These are phyloP conservation scores for Gloeophyllum trabeum DNA, from an alignment of 768 basidiomycete genomes.

Conservation along the genomic window DNA sequence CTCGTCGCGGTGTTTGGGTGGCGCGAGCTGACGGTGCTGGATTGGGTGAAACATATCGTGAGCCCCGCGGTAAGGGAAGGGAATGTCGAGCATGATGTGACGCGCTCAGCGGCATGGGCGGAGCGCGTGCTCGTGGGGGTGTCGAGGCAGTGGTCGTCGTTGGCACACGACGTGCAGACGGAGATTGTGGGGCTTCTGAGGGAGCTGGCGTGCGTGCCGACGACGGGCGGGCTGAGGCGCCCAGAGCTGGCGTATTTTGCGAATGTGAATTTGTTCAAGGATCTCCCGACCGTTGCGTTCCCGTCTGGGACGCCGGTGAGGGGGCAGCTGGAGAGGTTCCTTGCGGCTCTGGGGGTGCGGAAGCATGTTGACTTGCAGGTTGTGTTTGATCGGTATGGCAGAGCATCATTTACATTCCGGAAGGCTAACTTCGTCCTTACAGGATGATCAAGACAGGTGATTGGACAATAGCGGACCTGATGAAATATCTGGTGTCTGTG, in stretches of 20 bases:
- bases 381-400: conserved; percentile 70
- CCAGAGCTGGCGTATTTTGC: conserved; percentile 77
- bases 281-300: conserved; percentile 70
- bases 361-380: conserved; percentile 90
- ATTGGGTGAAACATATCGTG: conserved; percentile 67
- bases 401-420: neutral
- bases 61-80: conserved; percentile 28
- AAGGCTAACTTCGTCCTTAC: neutral
- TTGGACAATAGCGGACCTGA: conserved; percentile 79
- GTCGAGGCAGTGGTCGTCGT: conserved; percentile 60
- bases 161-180: conserved; percentile 33
- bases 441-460: conserved; percentile 87
- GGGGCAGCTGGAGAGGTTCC: conserved; percentile 57
- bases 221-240: conserved; percentile 52
- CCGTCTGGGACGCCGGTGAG: conserved; percentile 56
- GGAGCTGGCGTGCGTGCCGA: conserved; percentile 37
- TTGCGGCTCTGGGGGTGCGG: conserved; percentile 70
- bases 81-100: conserved; percentile 48
- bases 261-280: conserved; percentile 80
- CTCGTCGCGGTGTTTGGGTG: conserved; percentile 57
- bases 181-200: conserved; percentile 30
- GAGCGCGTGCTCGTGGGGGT: conserved; percentile 66
- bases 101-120: conserved; percentile 57
- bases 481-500: conserved; percentile 81
- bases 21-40: conserved; percentile 61